A percentile compares a stretch with the other conserved stretches of the same genome.
phyloP scores from a whole-genome alignment of 1,284 basidiomycete genomes.

The Sutorius eximius region DNA sequence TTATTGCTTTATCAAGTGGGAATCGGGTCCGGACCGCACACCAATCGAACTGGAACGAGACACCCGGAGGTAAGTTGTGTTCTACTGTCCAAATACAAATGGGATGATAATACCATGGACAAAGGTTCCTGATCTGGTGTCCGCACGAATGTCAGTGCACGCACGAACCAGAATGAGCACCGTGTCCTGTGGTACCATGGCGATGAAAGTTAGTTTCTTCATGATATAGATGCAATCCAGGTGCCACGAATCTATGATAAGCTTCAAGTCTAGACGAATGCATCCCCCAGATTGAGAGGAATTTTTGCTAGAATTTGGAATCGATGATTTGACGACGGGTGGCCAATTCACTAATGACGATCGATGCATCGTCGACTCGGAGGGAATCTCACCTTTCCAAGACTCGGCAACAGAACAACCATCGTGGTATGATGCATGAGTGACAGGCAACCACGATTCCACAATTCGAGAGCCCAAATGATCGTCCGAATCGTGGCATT shows the following conservation, averaged over 20 bases:
- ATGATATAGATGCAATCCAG: not conserved
- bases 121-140: conserved; percentile 15
- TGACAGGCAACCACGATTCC: no score
- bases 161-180: not conserved
- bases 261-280: not conserved
- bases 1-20: conserved; percentile 14
- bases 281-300: no score
- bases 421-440: no score
- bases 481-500: no score
- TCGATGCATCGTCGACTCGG: not conserved
- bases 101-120: not conserved
- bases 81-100: not conserved
- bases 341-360: not conserved
- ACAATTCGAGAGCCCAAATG: no score
- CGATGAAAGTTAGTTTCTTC: not conserved
- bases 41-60: conserved; percentile 17
- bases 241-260: not conserved
- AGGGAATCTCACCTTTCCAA: no score
- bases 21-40: conserved; percentile 25
- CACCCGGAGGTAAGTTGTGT: conserved; percentile 19
- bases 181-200: not conserved
- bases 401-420: no score
- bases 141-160: conserved; percentile 21
- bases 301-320: not conserved
- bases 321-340: not conserved